Percentiles rank a stretch among this genome's conserved stretches.
phyloP scores from a whole-genome alignment of 2,329 filamentous ascomycete genomes.

The Neurospora sp. region DNA sequence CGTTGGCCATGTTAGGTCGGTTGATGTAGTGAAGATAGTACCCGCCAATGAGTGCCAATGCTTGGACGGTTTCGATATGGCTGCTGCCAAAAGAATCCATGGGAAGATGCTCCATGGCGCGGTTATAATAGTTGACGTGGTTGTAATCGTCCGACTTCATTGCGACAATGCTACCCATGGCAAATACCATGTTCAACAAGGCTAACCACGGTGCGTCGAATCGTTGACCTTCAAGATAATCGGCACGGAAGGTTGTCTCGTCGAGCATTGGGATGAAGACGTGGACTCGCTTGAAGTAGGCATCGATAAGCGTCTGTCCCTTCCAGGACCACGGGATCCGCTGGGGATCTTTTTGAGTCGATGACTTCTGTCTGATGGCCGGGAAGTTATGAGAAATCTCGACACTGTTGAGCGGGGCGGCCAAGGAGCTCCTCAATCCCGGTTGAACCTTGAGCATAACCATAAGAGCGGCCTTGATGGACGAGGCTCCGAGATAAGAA shows the following conservation, averaged over 20 bases:
- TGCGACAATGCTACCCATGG: conserved; percentile 62
- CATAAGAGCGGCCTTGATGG: conserved; percentile 63
- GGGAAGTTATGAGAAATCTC: conserved; percentile 37
- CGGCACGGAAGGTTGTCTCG: conserved; percentile 58
- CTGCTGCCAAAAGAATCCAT: conserved; percentile 61
- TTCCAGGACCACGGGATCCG: conserved; percentile 51
- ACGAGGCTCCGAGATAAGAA: conserved; percentile 64
- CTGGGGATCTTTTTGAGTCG: conserved; percentile 36
- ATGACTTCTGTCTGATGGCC: conserved; percentile 31
- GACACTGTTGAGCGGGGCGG: conserved; percentile 36
- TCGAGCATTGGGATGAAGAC: conserved; percentile 66
- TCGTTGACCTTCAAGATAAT: conserved; percentile 51
- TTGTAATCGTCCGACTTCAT: conserved; percentile 55
- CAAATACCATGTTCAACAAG: conserved; percentile 66
- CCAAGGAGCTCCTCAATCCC: conserved; percentile 33
- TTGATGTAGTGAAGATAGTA: conserved; percentile 74
- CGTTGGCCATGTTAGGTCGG: conserved; percentile 66
- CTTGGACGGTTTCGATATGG: conserved; percentile 64
- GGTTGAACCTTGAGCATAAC: conserved; percentile 55
- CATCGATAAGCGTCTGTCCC: conserved; percentile 59
- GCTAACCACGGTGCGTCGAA: conserved; percentile 63
- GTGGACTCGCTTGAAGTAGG: conserved; percentile 67
- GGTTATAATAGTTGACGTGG: conserved; percentile 61
- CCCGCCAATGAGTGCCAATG: conserved; percentile 60
- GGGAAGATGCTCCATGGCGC: conserved; percentile 55